Evolutionary conservation across 169 alveolate species (phyloP).

Genomic region (Plasmodium knowlesi): DNA sequence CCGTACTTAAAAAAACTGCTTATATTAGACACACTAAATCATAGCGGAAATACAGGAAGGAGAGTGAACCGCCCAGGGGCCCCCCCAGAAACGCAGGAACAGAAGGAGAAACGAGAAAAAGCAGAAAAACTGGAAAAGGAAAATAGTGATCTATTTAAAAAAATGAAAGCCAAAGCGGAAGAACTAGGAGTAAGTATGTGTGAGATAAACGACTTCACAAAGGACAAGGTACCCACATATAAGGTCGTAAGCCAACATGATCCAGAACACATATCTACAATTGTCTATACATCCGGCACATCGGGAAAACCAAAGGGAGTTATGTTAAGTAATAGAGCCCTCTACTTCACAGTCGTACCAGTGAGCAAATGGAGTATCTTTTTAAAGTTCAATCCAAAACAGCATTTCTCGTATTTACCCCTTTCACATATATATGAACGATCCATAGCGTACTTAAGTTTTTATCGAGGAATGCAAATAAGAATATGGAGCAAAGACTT

Average conservation of each 20-base stretch:
- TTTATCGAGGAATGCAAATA: conserved; percentile 11
- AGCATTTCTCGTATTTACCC: conserved; percentile 94
- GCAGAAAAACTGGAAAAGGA: not conserved
- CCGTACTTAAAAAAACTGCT: conserved; percentile 46
- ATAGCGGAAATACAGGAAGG: not conserved
- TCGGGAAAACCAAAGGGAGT: conserved; percentile 99
- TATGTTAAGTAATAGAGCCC: conserved; percentile 88
- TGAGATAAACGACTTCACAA: not conserved
- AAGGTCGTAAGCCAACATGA: not conserved
- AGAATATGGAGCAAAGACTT: conserved; percentile 43
- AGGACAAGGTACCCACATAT: not conserved
- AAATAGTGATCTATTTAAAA: not conserved
- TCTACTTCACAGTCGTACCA: conserved; percentile 20
- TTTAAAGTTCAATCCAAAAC: not conserved
- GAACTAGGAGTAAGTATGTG: not conserved
- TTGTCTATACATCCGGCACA: conserved; percentile 98
- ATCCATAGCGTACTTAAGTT: conserved; percentile 74
- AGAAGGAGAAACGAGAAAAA: not conserved
- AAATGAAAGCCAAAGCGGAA: not conserved
- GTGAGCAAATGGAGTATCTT: not conserved
- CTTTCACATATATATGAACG: conserved; percentile 96
- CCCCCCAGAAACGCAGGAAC: not conserved
- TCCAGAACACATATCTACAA: conserved; percentile 88
- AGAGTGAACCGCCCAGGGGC: not conserved
- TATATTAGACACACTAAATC: conserved; percentile 8